Conservation (phyloP, 169 alveolate genomes). For the Plasmodium coatneyi region DNA sequence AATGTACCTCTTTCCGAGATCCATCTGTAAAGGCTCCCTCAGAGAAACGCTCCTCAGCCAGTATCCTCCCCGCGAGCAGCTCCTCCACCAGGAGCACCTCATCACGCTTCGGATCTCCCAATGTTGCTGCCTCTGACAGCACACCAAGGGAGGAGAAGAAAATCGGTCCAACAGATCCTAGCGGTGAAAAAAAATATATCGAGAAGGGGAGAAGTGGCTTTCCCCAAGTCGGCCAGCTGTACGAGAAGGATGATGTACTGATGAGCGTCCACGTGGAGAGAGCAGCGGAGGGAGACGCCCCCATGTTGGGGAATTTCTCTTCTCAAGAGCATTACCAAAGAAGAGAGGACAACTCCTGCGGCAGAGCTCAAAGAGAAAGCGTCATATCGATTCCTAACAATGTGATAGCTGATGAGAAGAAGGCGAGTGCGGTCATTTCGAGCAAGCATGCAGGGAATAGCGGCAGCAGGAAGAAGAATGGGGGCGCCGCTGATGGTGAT, state of each 20-base stretch:
- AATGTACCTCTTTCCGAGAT: background rate
- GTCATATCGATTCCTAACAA: background rate
- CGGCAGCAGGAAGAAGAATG: background rate
- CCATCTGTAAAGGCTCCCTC: background rate
- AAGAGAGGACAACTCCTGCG: background rate
- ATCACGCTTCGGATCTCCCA: background rate
- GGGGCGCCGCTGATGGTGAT: background rate
- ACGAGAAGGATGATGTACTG: background rate
- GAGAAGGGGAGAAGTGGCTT: background rate
- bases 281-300: background rate
- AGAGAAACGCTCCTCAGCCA: background rate
- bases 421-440: background rate
- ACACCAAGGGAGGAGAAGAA: background rate
- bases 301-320: background rate
- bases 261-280: background rate
- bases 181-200: background rate
- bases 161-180: background rate
- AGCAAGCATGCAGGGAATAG: background rate
- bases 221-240: background rate
- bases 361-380: background rate
- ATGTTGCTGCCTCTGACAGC: background rate
- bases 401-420: background rate
- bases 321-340: background rate
- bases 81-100: background rate
- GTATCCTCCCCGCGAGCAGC: too few species aligned